phyloP scores from a whole-genome alignment of 2,329 filamentous ascomycete genomes.

The Fusarium anguioides region DNA sequence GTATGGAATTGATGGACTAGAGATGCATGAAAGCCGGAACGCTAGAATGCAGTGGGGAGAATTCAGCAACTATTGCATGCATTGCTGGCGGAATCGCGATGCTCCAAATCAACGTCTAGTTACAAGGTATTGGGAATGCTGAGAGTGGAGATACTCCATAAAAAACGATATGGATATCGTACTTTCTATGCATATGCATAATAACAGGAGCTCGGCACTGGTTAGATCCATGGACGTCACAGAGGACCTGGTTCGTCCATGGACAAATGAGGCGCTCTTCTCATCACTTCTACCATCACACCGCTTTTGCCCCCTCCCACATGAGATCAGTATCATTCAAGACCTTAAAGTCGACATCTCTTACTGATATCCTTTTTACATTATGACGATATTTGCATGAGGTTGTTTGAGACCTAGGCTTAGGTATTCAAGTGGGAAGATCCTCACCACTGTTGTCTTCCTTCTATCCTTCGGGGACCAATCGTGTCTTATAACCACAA shows the following conservation, averaged over 20 bases:
- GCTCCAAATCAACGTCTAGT: slow-evolving; percentile 34
- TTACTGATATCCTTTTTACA: background rate
- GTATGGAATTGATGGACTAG: too few relatives aligned
- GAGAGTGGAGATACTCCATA: background rate
- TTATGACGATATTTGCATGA: background rate
- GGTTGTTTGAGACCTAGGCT: background rate
- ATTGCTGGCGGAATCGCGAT: slow-evolving; percentile 22
- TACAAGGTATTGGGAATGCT: background rate
- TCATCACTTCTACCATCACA: slow-evolving; percentile 26
- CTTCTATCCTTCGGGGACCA: background rate
- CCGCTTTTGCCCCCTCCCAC: slow-evolving; percentile 12
- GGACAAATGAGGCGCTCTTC: slow-evolving; percentile 10
- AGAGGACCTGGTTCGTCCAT: background rate
- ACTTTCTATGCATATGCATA: background rate
- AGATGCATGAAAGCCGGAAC: background rate
- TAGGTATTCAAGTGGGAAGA: too few relatives aligned
- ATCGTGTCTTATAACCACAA: background rate
- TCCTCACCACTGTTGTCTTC: background rate
- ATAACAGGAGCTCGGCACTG: slow-evolving; percentile 8
- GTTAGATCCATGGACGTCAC: slow-evolving; percentile 5
- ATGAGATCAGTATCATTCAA: background rate
- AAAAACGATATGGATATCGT: background rate
- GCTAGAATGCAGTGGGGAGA: slow-evolving; percentile 9
- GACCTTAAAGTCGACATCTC: background rate
- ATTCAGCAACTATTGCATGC: slow-evolving; percentile 3